phyloP scores from a whole-genome alignment of 78 protist genomes.

The Monocercomonoides exilis region DNA sequence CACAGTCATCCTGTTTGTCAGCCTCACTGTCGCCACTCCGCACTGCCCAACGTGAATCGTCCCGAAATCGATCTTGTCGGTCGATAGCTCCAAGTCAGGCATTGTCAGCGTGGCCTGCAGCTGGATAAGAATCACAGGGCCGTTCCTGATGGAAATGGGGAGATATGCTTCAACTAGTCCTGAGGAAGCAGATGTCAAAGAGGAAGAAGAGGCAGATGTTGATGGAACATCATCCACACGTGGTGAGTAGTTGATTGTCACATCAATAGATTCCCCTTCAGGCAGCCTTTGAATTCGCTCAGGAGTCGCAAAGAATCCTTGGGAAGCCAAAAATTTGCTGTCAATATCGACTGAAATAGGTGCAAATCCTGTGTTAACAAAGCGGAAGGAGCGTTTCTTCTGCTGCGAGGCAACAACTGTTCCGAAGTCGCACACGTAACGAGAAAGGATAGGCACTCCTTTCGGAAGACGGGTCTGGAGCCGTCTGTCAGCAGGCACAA shows the following conservation, averaged over 20 bases:
- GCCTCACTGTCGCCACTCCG: background rate
- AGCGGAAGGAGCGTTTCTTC: slow-evolving; percentile 6
- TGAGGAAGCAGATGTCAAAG: background rate
- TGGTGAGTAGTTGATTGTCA: background rate
- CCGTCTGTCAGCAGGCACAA: background rate
- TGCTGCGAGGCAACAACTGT: slow-evolving; percentile 23
- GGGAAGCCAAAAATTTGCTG: background rate
- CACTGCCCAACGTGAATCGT: slow-evolving; percentile 13
- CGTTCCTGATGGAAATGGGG: slow-evolving; percentile 10
- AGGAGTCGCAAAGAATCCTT: background rate
- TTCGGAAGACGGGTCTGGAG: background rate
- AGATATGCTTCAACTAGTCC: slow-evolving; percentile 17
- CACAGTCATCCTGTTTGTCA: background rate
- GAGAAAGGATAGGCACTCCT: background rate
- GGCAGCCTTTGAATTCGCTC: background rate
- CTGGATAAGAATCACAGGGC: slow-evolving; percentile 26
- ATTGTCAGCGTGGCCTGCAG: slow-evolving; percentile 36
- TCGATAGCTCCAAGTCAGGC: slow-evolving; percentile 34
- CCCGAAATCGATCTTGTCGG: slow-evolving; percentile 32
- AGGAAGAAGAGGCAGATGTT: background rate
- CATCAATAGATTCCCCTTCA: background rate
- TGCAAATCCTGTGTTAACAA: slow-evolving; percentile 35
- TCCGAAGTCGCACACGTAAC: slow-evolving; percentile 55
- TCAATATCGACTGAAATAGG: slow-evolving; percentile 19
- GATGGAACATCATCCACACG: background rate